Evolutionary conservation across 2,329 filamentous ascomycete species (phyloP).

Genomic region (Alternaria infectoria): DNA sequence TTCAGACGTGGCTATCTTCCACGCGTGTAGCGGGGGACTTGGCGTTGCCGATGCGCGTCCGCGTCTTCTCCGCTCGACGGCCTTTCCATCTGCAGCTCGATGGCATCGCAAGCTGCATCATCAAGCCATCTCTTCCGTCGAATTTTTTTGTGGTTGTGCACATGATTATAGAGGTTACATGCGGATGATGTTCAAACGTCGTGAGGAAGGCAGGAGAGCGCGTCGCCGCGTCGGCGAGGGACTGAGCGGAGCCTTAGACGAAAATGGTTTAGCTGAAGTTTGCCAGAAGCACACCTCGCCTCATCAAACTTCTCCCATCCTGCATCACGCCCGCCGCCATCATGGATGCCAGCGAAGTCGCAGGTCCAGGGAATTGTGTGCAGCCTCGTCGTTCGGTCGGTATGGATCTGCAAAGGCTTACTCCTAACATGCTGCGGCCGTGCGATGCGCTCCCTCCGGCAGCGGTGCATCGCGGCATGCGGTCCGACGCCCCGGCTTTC

Average conservation of each 20-base stretch:
- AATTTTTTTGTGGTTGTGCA: not conserved
- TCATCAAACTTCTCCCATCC: not conserved
- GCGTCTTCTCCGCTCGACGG: not conserved
- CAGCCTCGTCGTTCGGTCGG: not conserved
- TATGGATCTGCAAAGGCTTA: not conserved
- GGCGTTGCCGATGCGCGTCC: not conserved
- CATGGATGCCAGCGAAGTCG: not conserved
- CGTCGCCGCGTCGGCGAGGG: not conserved
- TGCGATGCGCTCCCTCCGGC: not conserved
- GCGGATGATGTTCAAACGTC: not conserved
- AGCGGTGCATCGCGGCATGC: not conserved
- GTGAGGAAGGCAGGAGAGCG: not conserved
- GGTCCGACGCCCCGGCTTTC: not conserved
- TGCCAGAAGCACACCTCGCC: not conserved
- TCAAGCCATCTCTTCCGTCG: not conserved
- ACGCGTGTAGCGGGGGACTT: not conserved
- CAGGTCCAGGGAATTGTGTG: not conserved
- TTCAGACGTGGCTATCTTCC: not conserved
- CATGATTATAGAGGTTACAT: not conserved
- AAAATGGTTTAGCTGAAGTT: not conserved
- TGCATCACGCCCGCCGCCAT: not conserved
- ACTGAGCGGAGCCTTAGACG: not conserved
- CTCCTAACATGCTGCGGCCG: not conserved
- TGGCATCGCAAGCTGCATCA: not conserved
- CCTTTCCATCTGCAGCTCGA: not conserved